Evolutionary conservation across 2,329 filamentous ascomycete genomes (phyloP).

Genomic region (Ambrosiella xylebori): DNA sequence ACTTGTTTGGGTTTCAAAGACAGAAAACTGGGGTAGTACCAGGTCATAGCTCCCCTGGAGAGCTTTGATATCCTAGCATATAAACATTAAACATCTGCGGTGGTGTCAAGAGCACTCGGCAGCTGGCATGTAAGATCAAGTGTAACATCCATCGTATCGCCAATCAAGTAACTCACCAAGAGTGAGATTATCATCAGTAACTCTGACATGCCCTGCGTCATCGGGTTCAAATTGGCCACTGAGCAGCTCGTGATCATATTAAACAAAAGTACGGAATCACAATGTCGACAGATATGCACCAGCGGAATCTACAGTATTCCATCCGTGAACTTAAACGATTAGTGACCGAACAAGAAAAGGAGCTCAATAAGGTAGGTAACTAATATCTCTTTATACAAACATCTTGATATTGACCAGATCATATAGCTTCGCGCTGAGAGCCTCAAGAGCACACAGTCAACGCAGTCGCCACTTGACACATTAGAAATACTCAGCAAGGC

Average conservation of each 20-base stretch:
- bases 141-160: background rate
- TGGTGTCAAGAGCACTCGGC: too few relatives aligned
- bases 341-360: constrained; percentile 35
- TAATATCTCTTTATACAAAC: background rate
- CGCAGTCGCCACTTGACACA: constrained; percentile 15
- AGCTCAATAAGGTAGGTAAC: constrained; percentile 27
- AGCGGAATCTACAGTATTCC: constrained; percentile 45
- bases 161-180: too few relatives aligned
- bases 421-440: constrained; percentile 15
- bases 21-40: constrained; percentile 6
- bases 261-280: background rate
- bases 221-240: too few relatives aligned
- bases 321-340: constrained; percentile 46
- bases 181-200: too few relatives aligned
- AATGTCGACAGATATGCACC: constrained; percentile 19
- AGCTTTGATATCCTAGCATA: background rate
- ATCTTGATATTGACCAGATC: constrained; percentile 2
- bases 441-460: constrained; percentile 6
- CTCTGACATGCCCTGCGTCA: too few relatives aligned
- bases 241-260: background rate
- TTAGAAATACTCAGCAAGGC: constrained; percentile 41
- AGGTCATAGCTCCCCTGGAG: background rate
- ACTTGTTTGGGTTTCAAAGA: background rate
- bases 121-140: background rate
- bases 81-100: too few relatives aligned